Conservation (phyloP, 805 yeast species). For the Teunomyces panamensis region DNA sequence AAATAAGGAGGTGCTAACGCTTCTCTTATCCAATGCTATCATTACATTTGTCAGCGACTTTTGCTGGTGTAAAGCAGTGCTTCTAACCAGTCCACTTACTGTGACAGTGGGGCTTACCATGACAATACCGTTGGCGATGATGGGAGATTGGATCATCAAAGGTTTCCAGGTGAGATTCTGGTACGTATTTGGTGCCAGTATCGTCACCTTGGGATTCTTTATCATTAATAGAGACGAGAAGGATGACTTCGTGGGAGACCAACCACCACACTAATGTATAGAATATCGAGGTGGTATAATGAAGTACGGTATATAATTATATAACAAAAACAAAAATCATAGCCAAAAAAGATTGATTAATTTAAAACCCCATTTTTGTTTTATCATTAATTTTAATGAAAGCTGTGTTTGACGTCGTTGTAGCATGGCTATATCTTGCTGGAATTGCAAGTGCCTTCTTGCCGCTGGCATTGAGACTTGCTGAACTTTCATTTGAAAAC, state of each 20-base stretch:
- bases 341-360: too few species aligned
- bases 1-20: conserved; percentile 44
- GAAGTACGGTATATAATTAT: background rate
- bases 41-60: conserved; percentile 86
- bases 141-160: conserved; percentile 80
- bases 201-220: conserved; percentile 81
- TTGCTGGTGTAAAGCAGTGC: conserved; percentile 94
- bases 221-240: conserved; percentile 79
- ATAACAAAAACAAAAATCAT: background rate
- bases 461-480: background rate
- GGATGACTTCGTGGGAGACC: conserved; percentile 43
- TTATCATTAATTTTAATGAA: background rate
- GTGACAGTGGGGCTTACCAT: conserved; percentile 93
- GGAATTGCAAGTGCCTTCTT: background rate
- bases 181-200: conserved; percentile 74
- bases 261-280: background rate
- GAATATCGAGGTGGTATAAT: background rate
- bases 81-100: conserved; percentile 88
- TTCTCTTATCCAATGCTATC: conserved; percentile 63
- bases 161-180: conserved; percentile 55
- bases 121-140: conserved; percentile 92
- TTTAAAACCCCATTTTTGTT: too few species aligned
- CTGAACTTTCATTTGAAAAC: background rate
- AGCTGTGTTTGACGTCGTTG: background rate
- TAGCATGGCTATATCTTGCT: background rate